These are phyloP conservation scores for Didymella exigua DNA, from an alignment of 2,329 filamentous ascomycete species.

Conservation along the genomic window DNA sequence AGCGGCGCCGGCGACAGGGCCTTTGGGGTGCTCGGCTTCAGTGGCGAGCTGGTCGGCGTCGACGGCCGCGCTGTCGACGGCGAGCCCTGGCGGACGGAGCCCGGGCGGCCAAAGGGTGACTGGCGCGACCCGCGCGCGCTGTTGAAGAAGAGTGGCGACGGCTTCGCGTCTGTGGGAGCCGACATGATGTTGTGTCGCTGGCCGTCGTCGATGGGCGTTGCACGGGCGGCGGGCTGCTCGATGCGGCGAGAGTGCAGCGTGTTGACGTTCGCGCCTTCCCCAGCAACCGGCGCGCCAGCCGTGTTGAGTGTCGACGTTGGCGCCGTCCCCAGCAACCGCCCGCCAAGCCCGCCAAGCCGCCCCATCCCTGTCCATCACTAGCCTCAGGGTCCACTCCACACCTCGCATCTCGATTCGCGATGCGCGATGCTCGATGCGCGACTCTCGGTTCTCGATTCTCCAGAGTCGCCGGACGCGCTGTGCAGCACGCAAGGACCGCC, in stretches of 20 bases:
- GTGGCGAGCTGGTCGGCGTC: conserved; percentile 50
- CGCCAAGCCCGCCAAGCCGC: background rate
- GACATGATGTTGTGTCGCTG: conserved; percentile 28
- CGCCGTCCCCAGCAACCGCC: conserved; percentile 12
- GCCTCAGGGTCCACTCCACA: conserved; percentile 8
- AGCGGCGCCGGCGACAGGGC: conserved; percentile 37
- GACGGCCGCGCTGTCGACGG: conserved; percentile 48
- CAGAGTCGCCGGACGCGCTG: no score
- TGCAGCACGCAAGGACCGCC: background rate
- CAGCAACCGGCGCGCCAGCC: conserved; percentile 7
- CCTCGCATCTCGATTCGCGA: no score
- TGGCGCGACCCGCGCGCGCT: conserved; percentile 44
- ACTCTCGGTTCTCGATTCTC: no score
- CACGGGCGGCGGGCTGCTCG: background rate
- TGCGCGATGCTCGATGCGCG: no score
- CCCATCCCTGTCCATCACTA: background rate
- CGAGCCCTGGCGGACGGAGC: conserved; percentile 47
- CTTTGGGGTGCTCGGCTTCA: conserved; percentile 43
- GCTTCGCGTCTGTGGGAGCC: conserved; percentile 48
- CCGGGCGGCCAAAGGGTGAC: conserved; percentile 53
- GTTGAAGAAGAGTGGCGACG: conserved; percentile 53
- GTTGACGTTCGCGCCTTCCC: conserved; percentile 11
- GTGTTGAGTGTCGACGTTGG: conserved; percentile 16
- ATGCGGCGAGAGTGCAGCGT: conserved; percentile 16
- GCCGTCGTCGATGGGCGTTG: background rate